Evolutionary conservation across 805 yeast genomes (phyloP), one percentile per base, ranked within the genome.

Genomic region (Candida jianshihensis): DNA sequence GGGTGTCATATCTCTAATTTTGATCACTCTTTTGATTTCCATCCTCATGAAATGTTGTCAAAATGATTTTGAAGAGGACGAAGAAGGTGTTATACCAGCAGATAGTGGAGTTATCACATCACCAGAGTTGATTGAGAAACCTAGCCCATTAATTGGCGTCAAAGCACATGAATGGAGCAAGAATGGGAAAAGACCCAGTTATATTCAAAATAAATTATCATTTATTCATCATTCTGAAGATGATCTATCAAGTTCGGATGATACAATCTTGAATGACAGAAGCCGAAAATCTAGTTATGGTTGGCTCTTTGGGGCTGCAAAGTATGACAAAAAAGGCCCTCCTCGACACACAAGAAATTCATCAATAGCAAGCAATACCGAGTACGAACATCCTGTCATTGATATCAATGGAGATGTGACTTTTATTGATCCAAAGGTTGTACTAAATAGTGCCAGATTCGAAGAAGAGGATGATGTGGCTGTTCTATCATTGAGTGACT

Each of bases 1-100:
- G 14, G 95, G 89, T 1, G 48, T 86, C 1, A 78, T 79, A 1
- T 71, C 61, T 1, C 47, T 74, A 0, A 67, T 67, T 1, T 32
- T 78, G 1, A 30, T 80, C 0, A 47, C 60, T 0, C 56, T 67
- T 0, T 41, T 80, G 42, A 41, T 70, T 49, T 61, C 72, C 60
- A 56, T 69, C 26, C 42, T 64, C 16, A 19, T 63, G 11, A 30
- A 21, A n/a, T 34, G 38, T 10, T 20, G 31, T 8, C 8, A 30
- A 9, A 36, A 40, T 3, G 30, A 26, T n/a, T n/a, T n/a, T 1
- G 42, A 40, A 6, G 40, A 44, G 1, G 44, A 40, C 10, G 44
- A 36, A 18, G 34, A 39, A 11, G 33, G 29, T 21, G 44, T 43
- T 9, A 27, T 38, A 10, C 41, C 44, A 16, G 42, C 44, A 6